Percentiles rank a stretch among this genome's conserved stretches.
Conservation (phyloP, 441 rosid genomes). For the Gossypium laxum region DNA sequence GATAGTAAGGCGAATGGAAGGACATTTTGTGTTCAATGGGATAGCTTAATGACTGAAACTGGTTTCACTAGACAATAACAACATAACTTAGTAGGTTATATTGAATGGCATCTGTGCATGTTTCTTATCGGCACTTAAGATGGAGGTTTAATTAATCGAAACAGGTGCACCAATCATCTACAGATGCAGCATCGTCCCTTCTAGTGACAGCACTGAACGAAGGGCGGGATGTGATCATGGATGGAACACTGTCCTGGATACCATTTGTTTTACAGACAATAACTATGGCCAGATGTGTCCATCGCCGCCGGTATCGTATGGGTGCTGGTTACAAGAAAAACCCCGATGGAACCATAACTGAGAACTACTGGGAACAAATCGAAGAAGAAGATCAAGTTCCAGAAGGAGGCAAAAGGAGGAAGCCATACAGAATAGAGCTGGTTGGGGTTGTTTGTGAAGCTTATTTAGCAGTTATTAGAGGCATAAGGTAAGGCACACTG, state of each 20-base stretch:
- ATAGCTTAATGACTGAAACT: neutral
- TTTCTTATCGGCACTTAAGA: neutral
- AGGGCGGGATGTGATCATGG: conserved; percentile 92
- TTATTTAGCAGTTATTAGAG: conserved; percentile 80
- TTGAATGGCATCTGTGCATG: neutral
- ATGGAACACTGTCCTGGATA: conserved; percentile 94
- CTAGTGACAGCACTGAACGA: conserved; percentile 91
- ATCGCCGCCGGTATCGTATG: conserved; percentile 84
- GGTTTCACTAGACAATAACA: neutral
- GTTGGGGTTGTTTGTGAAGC: conserved; percentile 95
- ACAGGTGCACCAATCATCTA: conserved; percentile 94
- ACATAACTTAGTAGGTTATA: neutral
- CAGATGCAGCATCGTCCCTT: conserved; percentile 93
- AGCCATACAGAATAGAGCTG: conserved; percentile 84
- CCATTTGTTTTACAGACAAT: conserved; percentile 93
- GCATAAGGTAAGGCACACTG: conserved; percentile 48
- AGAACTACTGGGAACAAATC: conserved; percentile 82
- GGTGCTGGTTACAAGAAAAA: conserved; percentile 68
- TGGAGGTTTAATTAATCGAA: conserved; percentile 6
- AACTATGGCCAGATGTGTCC: conserved; percentile 92
- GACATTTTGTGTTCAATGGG: neutral
- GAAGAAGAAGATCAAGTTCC: conserved; percentile 55
- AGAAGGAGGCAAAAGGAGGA: conserved; percentile 54
- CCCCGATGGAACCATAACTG: conserved; percentile 54
- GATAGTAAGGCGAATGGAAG: neutral